phyloP scores from a whole-genome alignment of 169 alveolate species.

The Cryptosporidium sp. region DNA sequence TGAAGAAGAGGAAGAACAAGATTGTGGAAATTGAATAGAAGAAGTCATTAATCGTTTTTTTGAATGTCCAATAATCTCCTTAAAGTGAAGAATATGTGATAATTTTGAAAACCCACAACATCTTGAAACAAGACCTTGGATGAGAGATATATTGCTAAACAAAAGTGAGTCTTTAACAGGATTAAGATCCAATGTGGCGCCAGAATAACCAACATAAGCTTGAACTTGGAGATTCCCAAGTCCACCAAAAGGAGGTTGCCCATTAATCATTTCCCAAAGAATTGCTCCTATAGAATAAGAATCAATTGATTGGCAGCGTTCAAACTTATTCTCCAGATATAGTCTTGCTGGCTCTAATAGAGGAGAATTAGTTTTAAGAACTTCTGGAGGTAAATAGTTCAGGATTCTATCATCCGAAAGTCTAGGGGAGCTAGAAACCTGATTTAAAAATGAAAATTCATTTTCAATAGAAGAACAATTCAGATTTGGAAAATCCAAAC shows the following conservation, averaged over 20 bases:
- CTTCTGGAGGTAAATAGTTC: conserved; percentile 61
- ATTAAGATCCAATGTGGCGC: conserved; percentile 16
- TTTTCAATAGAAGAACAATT: neutral
- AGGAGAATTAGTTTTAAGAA: conserved; percentile 12
- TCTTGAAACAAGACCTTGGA: conserved; percentile 12
- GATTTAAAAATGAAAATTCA: conserved; percentile 15
- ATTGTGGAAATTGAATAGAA: neutral
- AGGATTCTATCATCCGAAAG: conserved; percentile 6
- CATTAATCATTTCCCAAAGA: conserved; percentile 72
- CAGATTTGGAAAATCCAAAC: neutral
- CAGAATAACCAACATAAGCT: conserved; percentile 51
- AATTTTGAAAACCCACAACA: conserved; percentile 17
- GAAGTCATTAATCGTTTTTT: neutral
- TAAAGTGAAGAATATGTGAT: neutral
- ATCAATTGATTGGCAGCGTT: conserved; percentile 31
- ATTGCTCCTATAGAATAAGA: conserved; percentile 43
- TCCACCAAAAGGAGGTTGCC: conserved; percentile 71
- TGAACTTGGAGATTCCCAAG: conserved; percentile 48
- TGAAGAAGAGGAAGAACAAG: neutral
- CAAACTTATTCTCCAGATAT: conserved; percentile 8
- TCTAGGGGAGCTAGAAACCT: conserved; percentile 14
- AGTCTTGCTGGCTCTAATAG: conserved; percentile 50
- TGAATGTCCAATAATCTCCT: neutral
- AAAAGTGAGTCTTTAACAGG: neutral
- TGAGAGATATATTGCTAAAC: conserved; percentile 2